Base-by-base conservation (phyloP, 768 basidiomycete species). In the Cystobasidium tubakii region DNA sequence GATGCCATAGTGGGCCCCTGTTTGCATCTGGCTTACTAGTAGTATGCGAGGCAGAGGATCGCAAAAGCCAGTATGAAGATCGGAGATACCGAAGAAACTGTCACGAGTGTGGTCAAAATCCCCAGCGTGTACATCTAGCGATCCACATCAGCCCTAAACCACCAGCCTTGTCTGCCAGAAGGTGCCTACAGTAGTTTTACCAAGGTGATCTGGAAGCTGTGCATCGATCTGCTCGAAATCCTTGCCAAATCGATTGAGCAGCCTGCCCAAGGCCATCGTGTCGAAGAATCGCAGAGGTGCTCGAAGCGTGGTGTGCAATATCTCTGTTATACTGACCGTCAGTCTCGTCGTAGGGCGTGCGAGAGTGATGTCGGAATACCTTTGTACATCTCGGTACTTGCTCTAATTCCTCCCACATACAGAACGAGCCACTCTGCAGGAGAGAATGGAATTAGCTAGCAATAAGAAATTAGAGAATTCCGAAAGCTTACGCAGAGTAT, bases 261-360 rank as follows among this genome's bases (percentile, higher is more conserved):
- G 65, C 7, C 77, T 55, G 21, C 77, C 77, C 31, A 77, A 66
- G 0, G 75, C 76, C 63, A 77, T 78, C 4, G 75, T 77, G 65
- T 79, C 79, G 75, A 78, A 79, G 76, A 77, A 79, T 1, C 79
- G 79, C 0, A 79, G 69, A 1, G 77, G 76, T 0, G 78, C 78
- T 13, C 77, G 77, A 21, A 79, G 65, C 36, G 76, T 76, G 23
- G 76, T 55, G 39, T 73, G 75, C 17, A 79, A 71, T 17, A 79
- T 71, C 21, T 54, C 67, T 74, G 44, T 55, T 3, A 50, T 17
- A 31, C 36, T 43, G 6, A 27, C 17, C 53, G 9, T 29, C 23
- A 53, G 21, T 66, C 21, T 27, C 65, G 3, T 6, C 21, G 65
- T 15, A 25, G 54, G 34, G 33, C n/a, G 43, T 17, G 15, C 44